Percentiles rank a stretch among this genome's conserved stretches.
Conservation (phyloP, 345 rosid genomes). For the Excoecaria agallocha region DNA sequence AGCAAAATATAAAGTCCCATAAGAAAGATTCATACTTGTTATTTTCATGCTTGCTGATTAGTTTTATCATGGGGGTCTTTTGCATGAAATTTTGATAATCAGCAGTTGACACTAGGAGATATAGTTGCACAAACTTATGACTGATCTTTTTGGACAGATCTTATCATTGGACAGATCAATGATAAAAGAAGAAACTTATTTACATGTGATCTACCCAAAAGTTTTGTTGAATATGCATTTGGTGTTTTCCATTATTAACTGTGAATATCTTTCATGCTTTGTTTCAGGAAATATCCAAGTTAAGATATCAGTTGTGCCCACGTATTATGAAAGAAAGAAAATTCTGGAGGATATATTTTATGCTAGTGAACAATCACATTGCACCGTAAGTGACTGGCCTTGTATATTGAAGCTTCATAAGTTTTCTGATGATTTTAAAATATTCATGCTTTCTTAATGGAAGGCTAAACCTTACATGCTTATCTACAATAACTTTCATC, state of each 20-base stretch:
- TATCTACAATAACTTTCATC: not conserved
- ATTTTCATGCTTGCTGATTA: not conserved
- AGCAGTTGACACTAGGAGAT: not conserved
- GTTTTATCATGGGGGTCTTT: not conserved
- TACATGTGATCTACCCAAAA: not conserved
- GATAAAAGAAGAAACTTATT: not conserved
- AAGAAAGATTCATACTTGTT: not conserved
- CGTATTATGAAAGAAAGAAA: slow-evolving; percentile 62
- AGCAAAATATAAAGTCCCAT: too few relatives aligned
- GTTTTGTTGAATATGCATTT: not conserved
- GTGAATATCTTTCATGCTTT: not conserved
- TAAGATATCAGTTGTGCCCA: slow-evolving; percentile 63
- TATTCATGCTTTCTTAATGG: not conserved
- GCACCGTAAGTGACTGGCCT: slow-evolving; percentile 39
- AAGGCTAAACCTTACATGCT: not conserved
- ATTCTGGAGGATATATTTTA: slow-evolving; percentile 69
- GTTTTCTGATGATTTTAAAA: not conserved
- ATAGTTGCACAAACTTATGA: not conserved
- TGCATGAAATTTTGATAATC: not conserved
- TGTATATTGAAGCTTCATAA: not conserved
- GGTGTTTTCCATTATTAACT: not conserved
- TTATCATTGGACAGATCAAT: not conserved
- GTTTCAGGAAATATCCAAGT: slow-evolving; percentile 56
- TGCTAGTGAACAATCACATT: slow-evolving; percentile 51
- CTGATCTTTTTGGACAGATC: not conserved